Evolutionary conservation across 2,329 filamentous ascomycete genomes (phyloP), one percentile per base, ranked within the genome.

Genomic region (Escovopsis weberi): DNA sequence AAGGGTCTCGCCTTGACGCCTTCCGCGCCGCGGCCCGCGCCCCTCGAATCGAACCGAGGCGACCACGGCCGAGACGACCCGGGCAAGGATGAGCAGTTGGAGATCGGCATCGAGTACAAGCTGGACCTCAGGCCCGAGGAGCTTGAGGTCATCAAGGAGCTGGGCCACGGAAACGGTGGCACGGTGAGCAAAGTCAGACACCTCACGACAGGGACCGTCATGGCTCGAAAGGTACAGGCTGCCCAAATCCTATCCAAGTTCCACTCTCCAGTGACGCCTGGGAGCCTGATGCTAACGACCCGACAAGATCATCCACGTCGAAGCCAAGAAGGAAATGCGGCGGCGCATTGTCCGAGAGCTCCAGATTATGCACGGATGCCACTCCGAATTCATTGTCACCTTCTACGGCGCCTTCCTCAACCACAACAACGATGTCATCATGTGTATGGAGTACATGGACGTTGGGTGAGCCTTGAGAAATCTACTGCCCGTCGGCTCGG

Each of bases 371-470:
- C 88, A 95, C 59, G 86, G 93, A 56, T 98, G 91, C 64, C 91
- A 94, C 57, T 95, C 85, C 19, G 85, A 91, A 47, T 88, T 93
- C 62, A 96, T 98, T 56, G 91, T 98, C 47, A 94, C 83, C 43
- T 98, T 95, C 63, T 96, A 96, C 57, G 91, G 91, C 47, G 91
- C 91, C 33, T 98, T 96, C 59, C 75, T 96, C 57, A 96, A 94
- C 59, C 85, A 93, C 57, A 87, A 87, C 48, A 89, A 93, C 58
- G 91, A 98, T 66, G 93, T 98, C 45, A 93, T 96, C 53, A 89
- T 98, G 81, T 98, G 91, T 63, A 98, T 98, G 91, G 91, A 98
- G 62, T 96, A 98, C 60, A 94, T 94, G 86, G 91, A 98, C 64
- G 86, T 89, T 59, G 91, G 91, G 91, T 96, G 74, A 64, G 85